Conservation (phyloP, 2,329 filamentous ascomycete genomes). For the Gnomoniopsis sp. region DNA sequence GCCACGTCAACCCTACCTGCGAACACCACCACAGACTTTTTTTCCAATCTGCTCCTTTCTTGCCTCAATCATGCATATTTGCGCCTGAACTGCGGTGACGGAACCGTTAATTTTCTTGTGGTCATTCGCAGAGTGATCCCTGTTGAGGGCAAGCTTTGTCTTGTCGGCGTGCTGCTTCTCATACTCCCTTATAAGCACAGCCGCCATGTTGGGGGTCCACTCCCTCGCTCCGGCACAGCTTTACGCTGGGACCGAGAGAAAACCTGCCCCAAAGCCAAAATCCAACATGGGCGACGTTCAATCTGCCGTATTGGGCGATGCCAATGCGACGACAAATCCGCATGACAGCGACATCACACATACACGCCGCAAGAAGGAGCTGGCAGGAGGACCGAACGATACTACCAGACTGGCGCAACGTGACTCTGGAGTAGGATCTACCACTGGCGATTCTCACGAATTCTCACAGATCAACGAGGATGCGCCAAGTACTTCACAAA, state of each 20-base stretch:
- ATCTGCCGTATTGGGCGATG: background rate
- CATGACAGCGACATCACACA: background rate
- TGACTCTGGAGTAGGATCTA: background rate
- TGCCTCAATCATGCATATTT: background rate
- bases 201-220: conserved; percentile 13
- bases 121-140: background rate
- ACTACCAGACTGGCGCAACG: background rate
- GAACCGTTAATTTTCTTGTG: background rate
- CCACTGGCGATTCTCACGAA: background rate
- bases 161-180: background rate
- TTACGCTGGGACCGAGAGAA: background rate
- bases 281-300: conserved; percentile 3
- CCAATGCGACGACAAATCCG: background rate
- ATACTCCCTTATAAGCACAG: background rate
- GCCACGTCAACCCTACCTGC: conserved; percentile 1
- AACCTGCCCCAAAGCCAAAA: background rate
- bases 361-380: background rate
- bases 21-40: background rate
- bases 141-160: background rate
- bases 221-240: conserved; percentile 11
- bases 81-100: background rate
- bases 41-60: background rate
- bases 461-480: background rate
- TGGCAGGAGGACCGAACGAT: background rate
- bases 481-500: too few species aligned